These are phyloP conservation scores for Jamesozyma spencerorum DNA, from an alignment of 805 yeast genomes.

Conservation along the genomic window DNA sequence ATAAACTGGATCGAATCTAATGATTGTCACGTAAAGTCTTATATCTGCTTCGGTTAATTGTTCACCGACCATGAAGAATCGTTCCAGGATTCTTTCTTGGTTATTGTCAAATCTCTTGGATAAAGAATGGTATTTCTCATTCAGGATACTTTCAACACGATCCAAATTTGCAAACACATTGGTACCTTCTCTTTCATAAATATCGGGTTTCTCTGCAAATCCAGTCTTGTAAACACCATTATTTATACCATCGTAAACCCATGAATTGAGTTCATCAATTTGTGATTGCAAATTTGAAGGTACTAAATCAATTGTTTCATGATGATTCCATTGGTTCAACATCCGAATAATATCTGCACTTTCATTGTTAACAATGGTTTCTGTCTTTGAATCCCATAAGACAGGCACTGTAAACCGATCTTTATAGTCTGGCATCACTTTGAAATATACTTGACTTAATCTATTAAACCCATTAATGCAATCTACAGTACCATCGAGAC, in stretches of 20 bases:
- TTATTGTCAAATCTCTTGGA: conserved; percentile 33
- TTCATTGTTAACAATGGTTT: conserved; percentile 86
- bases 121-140: conserved; percentile 32
- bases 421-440: conserved; percentile 62
- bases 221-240: conserved; percentile 94
- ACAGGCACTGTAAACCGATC: conserved; percentile 92
- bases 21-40: conserved; percentile 74
- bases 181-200: conserved; percentile 62
- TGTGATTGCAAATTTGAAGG: conserved; percentile 45
- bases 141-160: conserved; percentile 55
- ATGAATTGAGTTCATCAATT: conserved; percentile 72
- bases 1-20: conserved; percentile 88
- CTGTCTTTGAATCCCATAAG: conserved; percentile 76
- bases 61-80: conserved; percentile 48
- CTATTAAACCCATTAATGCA: conserved; percentile 50
- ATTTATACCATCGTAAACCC: conserved; percentile 81
- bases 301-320: conserved; percentile 40
- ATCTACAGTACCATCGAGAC: conserved; percentile 42
- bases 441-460: conserved; percentile 62
- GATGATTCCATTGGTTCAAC: conserved; percentile 40
- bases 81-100: conserved; percentile 12
- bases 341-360: conserved; percentile 83
- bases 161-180: conserved; percentile 62
- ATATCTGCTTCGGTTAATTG: conserved; percentile 83
- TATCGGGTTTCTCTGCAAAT: conserved; percentile 74